A percentile compares a stretch with the other conserved stretches of the same genome.
Evolutionary conservation across 495 filamentous ascomycete species (phyloP).

Genomic region (Amniculicola lignicola): DNA sequence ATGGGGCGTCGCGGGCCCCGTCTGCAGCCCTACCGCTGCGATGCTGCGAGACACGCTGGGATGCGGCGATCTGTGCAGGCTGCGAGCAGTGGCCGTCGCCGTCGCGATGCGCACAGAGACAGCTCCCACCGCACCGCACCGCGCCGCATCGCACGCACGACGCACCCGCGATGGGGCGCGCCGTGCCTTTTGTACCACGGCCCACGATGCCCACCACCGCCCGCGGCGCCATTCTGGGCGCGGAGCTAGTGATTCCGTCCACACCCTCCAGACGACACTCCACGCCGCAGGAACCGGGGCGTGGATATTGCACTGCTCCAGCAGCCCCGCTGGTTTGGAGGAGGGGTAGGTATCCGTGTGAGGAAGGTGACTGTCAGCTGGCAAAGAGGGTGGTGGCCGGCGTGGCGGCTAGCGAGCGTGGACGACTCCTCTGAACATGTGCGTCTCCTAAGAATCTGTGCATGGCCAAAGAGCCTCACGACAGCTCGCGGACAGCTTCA

Average conservation of each 20-base stretch:
- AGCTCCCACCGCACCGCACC: background rate
- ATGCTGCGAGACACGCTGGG: background rate
- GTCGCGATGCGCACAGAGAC: background rate
- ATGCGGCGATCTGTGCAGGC: background rate
- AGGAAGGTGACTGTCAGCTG: conserved; percentile 19
- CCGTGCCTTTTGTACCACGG: conserved; percentile 11
- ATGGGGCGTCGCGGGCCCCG: background rate
- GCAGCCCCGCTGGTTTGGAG: conserved; percentile 21
- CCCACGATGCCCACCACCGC: too few species aligned
- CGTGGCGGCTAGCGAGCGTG: background rate
- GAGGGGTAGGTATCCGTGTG: conserved; percentile 11
- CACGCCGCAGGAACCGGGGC: conserved; percentile 2
- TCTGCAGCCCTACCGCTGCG: conserved; percentile 29
- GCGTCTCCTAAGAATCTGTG: too few species aligned
- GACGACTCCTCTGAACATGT: too few species aligned
- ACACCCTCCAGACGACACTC: conserved; percentile 14
- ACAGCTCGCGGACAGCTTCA: too few species aligned
- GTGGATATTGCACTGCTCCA: conserved; percentile 5
- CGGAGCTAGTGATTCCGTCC: conserved; percentile 10
- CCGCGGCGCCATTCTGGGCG: conserved; percentile 4
- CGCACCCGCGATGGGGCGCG: conserved; percentile 2
- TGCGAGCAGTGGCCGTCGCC: background rate
- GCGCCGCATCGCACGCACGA: background rate
- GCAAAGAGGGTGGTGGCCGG: background rate
- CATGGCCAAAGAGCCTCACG: too few species aligned